These are phyloP conservation scores for Hyphopichia wangnamkhiaoensis DNA, from an alignment of 1,139 yeast species.

Conservation along the genomic window DNA sequence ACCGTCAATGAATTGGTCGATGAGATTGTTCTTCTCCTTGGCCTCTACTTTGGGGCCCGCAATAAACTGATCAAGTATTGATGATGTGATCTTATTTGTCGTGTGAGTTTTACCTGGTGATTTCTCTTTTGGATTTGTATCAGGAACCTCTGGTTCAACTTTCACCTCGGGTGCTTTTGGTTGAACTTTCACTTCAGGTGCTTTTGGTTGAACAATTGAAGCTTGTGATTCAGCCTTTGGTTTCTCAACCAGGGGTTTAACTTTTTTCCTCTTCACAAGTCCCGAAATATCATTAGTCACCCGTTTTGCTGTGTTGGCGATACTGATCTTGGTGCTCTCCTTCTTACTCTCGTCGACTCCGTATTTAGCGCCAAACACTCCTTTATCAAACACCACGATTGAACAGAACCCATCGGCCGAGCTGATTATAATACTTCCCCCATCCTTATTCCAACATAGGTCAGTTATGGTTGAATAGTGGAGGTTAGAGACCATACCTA, in stretches of 20 bases:
- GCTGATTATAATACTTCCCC: constrained; percentile 68
- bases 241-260: background rate
- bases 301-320: background rate
- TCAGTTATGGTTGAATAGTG: constrained; percentile 92
- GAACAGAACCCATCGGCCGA: constrained; percentile 96
- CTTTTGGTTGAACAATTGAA: too few species aligned
- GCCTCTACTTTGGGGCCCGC: too few species aligned
- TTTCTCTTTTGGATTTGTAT: too few species aligned
- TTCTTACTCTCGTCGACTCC: constrained; percentile 7
- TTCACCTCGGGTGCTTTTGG: too few species aligned
- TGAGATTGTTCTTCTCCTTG: too few species aligned
- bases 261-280: background rate
- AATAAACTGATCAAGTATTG: too few species aligned
- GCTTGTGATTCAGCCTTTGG: background rate
- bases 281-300: constrained; percentile 6
- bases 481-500: constrained; percentile 74
- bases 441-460: constrained; percentile 79
- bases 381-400: constrained; percentile 51
- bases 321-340: too few species aligned
- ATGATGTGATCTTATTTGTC: too few species aligned
- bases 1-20: too few species aligned
- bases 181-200: background rate
- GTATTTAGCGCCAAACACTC: constrained; percentile 49
- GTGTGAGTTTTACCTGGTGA: too few species aligned
- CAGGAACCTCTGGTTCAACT: background rate